phyloP scores from a whole-genome alignment of 495 filamentous ascomycete species.

The Penicillium herquei region DNA sequence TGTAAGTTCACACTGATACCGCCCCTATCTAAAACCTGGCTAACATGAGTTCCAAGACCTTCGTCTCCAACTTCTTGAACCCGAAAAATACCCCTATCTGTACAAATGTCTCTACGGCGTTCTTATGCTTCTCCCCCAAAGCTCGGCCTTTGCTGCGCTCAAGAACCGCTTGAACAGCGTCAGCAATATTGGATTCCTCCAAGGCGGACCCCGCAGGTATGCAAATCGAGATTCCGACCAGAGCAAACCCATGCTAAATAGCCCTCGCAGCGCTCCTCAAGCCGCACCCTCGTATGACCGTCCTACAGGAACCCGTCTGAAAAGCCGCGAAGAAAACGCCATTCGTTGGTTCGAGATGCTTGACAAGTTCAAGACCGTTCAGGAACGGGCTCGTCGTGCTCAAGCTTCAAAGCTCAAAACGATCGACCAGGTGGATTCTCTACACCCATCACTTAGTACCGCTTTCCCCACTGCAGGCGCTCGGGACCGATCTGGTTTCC shows the following conservation, averaged over 20 bases:
- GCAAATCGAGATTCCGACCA: constrained; percentile 29
- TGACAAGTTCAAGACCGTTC: constrained; percentile 90
- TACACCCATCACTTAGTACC: constrained; percentile 28
- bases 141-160: constrained; percentile 91
- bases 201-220: constrained; percentile 80
- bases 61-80: constrained; percentile 95
- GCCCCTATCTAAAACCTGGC: constrained; percentile 2
- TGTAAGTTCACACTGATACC: constrained; percentile 50
- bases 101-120: constrained; percentile 99
- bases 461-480: constrained; percentile 34
- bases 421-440: constrained; percentile 23
- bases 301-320: constrained; percentile 65
- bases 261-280: constrained; percentile 16
- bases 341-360: constrained; percentile 93
- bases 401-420: constrained; percentile 38
- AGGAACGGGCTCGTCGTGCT: constrained; percentile 69
- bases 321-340: constrained; percentile 75
- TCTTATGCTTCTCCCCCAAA: constrained; percentile 96
- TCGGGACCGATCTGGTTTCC: constrained; percentile 41
- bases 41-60: constrained; percentile 59
- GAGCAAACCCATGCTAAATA: constrained; percentile 7
- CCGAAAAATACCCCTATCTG: constrained; percentile 90
- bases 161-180: constrained; percentile 98
- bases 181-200: constrained; percentile 92
- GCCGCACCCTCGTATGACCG: constrained; percentile 54